phyloP scores from a whole-genome alignment of 1,284 basidiomycete species.

The Clitocybe nebularis region DNA sequence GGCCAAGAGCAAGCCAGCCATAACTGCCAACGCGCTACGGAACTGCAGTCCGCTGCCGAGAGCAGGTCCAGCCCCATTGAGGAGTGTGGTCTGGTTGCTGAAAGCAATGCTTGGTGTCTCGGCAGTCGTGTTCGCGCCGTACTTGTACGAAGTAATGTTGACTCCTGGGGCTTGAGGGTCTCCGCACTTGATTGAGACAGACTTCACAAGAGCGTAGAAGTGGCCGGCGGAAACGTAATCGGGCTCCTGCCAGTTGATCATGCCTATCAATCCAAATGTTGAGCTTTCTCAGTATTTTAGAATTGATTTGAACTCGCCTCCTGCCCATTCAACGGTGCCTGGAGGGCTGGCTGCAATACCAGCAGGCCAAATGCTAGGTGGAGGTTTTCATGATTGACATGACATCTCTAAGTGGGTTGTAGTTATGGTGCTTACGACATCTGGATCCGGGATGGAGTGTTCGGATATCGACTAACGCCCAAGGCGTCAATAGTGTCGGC shows the following conservation, averaged over 20 bases:
- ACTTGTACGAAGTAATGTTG: constrained; percentile 59
- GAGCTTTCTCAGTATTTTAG: background rate
- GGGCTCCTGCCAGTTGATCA: constrained; percentile 74
- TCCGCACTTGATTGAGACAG: constrained; percentile 57
- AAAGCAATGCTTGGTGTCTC: constrained; percentile 48
- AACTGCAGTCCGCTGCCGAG: constrained; percentile 18
- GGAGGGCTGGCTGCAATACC: constrained; percentile 55
- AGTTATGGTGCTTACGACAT: constrained; percentile 46
- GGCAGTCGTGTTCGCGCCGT: constrained; percentile 49
- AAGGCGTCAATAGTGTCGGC: constrained; percentile 47
- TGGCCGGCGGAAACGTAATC: constrained; percentile 66
- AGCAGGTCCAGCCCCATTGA: constrained; percentile 33
- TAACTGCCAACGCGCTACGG: constrained; percentile 21
- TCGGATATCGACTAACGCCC: constrained; percentile 61
- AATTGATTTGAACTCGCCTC: constrained; percentile 31
- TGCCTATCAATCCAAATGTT: constrained; percentile 29
- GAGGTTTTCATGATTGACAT: constrained; percentile 8
- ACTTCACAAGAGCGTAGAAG: constrained; percentile 58
- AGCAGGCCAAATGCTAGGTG: constrained; percentile 67
- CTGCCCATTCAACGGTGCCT: constrained; percentile 76
- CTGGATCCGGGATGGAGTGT: constrained; percentile 75
- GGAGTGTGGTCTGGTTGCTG: constrained; percentile 49
- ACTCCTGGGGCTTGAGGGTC: constrained; percentile 39
- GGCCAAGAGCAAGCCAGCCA: constrained; percentile 19
- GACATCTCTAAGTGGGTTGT: background rate